A percentile compares a stretch with the other conserved stretches of the same genome.
Conservation (phyloP, 1,139 yeast genomes). For the Lodderomyces pseudojiufengensis region DNA sequence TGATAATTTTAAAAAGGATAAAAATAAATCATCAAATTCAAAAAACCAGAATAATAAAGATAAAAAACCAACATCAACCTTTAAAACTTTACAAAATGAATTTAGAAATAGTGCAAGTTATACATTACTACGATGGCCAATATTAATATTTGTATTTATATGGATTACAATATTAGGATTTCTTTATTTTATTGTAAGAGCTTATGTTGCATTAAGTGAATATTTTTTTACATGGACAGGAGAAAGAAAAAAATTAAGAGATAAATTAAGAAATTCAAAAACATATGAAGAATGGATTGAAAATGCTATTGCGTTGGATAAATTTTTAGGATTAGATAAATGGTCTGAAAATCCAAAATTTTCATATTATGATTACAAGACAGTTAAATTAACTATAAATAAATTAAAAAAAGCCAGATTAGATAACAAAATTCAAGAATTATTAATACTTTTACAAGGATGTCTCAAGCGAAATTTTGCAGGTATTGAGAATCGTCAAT, state of each 20-base stretch:
- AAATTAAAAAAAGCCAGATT: constrained; percentile 38
- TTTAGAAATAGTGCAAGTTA: constrained; percentile 49
- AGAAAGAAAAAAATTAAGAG: constrained; percentile 47
- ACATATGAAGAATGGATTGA: constrained; percentile 61
- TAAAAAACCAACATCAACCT: constrained; percentile 10
- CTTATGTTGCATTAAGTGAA: constrained; percentile 65
- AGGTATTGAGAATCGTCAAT: constrained; percentile 68
- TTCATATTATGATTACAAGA: constrained; percentile 65
- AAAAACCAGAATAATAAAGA: constrained; percentile 5
- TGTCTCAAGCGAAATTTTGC: constrained; percentile 74
- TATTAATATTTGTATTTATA: constrained; percentile 44
- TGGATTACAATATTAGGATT: constrained; percentile 55
- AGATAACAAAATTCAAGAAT: constrained; percentile 37
- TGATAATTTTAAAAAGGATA: constrained; percentile 4
- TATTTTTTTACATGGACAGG: constrained; percentile 59
- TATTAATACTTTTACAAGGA: constrained; percentile 57
- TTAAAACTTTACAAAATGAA: constrained; percentile 31
- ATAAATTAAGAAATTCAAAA: constrained; percentile 44
- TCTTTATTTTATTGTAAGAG: constrained; percentile 50
- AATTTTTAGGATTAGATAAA: constrained; percentile 52
- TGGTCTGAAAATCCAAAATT: constrained; percentile 66
- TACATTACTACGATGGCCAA: constrained; percentile 62
- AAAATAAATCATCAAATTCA: constrained; percentile 3
- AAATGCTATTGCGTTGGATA: constrained; percentile 57
- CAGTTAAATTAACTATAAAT: constrained; percentile 49